Percentiles rank a stretch among this genome's conserved stretches.
Evolutionary conservation across 495 filamentous ascomycete species (phyloP).

Genomic region (Aspergillus wentii): DNA sequence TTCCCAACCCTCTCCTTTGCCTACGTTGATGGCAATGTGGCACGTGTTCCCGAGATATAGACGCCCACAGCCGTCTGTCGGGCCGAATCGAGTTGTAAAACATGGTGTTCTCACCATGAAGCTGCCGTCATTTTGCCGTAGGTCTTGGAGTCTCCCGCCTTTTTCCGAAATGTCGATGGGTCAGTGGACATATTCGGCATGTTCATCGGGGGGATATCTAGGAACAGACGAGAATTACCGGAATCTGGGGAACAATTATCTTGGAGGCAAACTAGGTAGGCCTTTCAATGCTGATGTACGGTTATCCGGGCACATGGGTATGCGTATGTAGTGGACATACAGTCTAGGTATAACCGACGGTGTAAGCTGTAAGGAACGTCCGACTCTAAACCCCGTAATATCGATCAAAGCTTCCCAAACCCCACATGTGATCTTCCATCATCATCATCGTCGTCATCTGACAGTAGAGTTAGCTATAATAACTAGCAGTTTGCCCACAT

Average conservation of each 20-base stretch:
- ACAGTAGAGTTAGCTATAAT: no score
- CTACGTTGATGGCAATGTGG: conserved; percentile 1
- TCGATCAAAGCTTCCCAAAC: background rate
- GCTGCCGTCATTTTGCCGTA: background rate
- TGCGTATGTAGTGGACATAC: no score
- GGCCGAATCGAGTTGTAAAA: conserved; percentile 10
- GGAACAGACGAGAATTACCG: conserved; percentile 18
- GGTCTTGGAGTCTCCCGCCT: conserved; percentile 8
- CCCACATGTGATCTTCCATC: conserved; percentile 3
- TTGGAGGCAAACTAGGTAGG: no score
- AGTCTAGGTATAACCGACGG: no score
- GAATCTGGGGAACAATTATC: no score
- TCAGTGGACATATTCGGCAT: conserved; percentile 10
- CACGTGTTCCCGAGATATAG: conserved; percentile 4
- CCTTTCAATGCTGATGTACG: no score
- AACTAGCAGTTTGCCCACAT: no score
- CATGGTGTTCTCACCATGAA: conserved; percentile 5
- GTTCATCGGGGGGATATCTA: conserved; percentile 4
- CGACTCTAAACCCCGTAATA: no score
- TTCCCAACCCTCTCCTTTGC: background rate
- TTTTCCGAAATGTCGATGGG: conserved; percentile 10
- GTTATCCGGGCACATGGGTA: no score
- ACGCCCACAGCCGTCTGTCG: conserved; percentile 12
- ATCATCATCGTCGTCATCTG: no score
- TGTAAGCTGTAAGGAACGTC: no score